These are phyloP conservation scores for Chlorella sp. DNA, from an alignment of 139 green algal genomes.

Conservation along the genomic window DNA sequence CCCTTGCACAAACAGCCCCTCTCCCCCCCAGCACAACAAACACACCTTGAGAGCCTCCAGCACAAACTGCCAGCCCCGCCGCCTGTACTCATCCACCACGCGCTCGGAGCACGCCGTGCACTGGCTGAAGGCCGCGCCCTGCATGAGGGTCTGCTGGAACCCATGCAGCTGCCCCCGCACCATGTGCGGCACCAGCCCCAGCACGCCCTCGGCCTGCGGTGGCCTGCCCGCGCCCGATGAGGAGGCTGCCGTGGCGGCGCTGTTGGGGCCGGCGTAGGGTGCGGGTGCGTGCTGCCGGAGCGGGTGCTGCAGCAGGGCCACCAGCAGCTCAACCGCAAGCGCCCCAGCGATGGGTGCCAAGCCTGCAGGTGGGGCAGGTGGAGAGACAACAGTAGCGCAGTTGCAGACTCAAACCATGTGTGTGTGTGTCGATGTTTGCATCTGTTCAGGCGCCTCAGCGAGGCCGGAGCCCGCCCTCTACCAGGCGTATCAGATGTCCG, in stretches of 20 bases:
- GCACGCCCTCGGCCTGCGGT: not conserved
- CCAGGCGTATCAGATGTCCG: too few species aligned
- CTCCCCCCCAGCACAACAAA: not conserved
- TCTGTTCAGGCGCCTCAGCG: too few species aligned
- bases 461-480: too few species aligned
- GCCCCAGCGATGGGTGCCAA: conserved; percentile 82
- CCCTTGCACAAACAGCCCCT: too few species aligned
- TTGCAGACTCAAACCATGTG: too few species aligned
- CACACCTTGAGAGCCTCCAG: conserved; percentile 22
- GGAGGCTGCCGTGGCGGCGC: too few species aligned
- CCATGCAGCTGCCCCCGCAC: conserved; percentile 43
- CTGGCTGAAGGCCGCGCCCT: conserved; percentile 70
- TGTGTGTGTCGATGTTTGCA: too few species aligned
- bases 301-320: conserved; percentile 72
- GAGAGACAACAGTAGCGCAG: too few species aligned
- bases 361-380: conserved; percentile 90
- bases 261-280: too few species aligned
- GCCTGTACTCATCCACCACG: conserved; percentile 62
- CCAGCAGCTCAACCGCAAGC: conserved; percentile 86
- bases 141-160: conserved; percentile 57
- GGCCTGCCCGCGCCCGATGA: too few species aligned
- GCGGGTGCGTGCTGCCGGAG: not conserved
- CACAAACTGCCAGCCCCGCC: conserved; percentile 52
- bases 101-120: conserved; percentile 85
- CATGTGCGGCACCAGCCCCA: not conserved